Evolutionary conservation across 352 stramenopile species (phyloP).

Genomic region (Globisporangium apiculatum): DNA sequence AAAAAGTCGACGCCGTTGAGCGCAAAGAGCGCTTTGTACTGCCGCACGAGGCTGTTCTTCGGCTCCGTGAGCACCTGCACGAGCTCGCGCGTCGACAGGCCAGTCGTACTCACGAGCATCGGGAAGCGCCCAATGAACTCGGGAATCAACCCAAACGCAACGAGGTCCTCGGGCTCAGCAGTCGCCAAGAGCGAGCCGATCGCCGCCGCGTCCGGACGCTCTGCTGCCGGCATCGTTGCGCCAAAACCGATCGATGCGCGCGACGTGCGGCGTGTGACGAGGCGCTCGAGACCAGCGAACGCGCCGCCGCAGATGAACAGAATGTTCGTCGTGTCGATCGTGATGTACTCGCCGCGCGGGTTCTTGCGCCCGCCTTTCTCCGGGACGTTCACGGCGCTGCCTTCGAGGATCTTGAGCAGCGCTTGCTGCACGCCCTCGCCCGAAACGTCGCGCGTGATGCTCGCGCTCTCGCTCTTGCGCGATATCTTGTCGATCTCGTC

Average conservation of each 20-base stretch:
- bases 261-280: constrained; percentile 91
- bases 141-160: constrained; percentile 96
- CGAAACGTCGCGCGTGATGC: constrained; percentile 96
- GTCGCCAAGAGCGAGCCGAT: constrained; percentile 89
- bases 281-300: constrained; percentile 94
- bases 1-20: constrained; percentile 96
- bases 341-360: constrained; percentile 93
- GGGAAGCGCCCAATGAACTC: constrained; percentile 98
- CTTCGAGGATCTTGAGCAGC: constrained; percentile 98
- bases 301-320: constrained; percentile 98
- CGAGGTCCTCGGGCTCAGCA: constrained; percentile 94
- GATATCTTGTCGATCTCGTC: constrained; percentile 99
- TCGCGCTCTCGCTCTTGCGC: constrained; percentile 80
- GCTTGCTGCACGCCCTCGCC: constrained; percentile 98
- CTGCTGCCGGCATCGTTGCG: constrained; percentile 87
- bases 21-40: constrained; percentile 96
- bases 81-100: constrained; percentile 88
- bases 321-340: constrained; percentile 99
- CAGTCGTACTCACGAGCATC: constrained; percentile 93
- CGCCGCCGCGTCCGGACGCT: constrained; percentile 67
- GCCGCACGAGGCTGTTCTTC: constrained; percentile 96
- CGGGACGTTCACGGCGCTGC: constrained; percentile 95
- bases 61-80: constrained; percentile 95
- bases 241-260: constrained; percentile 96
- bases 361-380: constrained; percentile 97